These are phyloP conservation scores for Phytophthora tentaculata DNA, from an alignment of 352 stramenopile genomes.

Conservation along the genomic window DNA sequence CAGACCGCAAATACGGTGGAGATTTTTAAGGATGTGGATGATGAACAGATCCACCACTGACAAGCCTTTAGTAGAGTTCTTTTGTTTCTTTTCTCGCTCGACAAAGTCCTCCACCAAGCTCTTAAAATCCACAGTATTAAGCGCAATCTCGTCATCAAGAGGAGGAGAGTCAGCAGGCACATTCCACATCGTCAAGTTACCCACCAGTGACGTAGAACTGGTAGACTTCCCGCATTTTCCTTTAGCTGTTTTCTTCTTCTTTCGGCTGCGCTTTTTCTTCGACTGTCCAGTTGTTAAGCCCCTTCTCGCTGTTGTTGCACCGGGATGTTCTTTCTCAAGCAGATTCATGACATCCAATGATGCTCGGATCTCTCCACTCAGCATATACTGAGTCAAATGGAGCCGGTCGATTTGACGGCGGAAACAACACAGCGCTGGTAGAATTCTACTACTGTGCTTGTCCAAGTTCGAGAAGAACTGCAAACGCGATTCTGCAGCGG, in stretches of 20 bases:
- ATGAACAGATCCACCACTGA: constrained; percentile 38
- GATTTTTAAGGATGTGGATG: constrained; percentile 25
- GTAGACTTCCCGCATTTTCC: neutral
- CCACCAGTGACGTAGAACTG: neutral
- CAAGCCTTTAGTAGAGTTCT: neutral
- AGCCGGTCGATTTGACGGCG: constrained; percentile 27
- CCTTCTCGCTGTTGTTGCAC: neutral
- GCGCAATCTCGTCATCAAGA: constrained; percentile 5
- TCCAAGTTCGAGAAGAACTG: constrained; percentile 28
- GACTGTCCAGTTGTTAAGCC: too few species aligned
- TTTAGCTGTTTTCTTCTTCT: constrained; percentile 8
- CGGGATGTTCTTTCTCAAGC: constrained; percentile 7
- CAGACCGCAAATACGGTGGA: constrained; percentile 22
- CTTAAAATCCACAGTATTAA: constrained; percentile 7
- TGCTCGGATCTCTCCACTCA: constrained; percentile 30
- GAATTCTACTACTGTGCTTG: constrained; percentile 6
- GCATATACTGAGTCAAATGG: constrained; percentile 32
- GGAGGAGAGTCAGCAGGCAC: neutral
- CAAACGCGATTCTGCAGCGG: constrained; percentile 21
- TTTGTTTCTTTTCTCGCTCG: neutral
- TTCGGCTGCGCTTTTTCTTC: neutral
- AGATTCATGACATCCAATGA: neutral
- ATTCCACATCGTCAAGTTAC: constrained; percentile 10
- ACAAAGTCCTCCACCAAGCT: neutral
- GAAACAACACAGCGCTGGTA: constrained; percentile 16